phyloP scores from a whole-genome alignment of 2,329 filamentous ascomycete species.

The Rhinocladiella mackenziei region DNA sequence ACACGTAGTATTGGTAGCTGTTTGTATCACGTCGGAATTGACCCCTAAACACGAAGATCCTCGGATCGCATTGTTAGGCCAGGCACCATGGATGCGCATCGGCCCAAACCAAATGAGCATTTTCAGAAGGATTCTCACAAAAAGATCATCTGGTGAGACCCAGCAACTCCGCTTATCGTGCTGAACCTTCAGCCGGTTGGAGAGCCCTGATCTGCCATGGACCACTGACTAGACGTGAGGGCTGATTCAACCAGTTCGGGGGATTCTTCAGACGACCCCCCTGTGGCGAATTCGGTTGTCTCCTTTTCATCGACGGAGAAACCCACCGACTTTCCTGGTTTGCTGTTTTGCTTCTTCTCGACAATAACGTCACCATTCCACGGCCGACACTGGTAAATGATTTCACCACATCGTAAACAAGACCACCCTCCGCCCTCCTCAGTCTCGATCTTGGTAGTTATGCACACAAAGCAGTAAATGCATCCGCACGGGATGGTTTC shows the following conservation, averaged over 20 bases:
- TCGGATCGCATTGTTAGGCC: no score
- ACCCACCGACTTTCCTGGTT: conserved; percentile 49
- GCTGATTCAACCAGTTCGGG: conserved; percentile 13
- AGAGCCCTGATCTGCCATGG: conserved; percentile 16
- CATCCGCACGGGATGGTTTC: conserved; percentile 85
- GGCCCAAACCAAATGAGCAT: no score
- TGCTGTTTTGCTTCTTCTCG: conserved; percentile 47
- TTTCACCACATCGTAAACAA: conserved; percentile 81
- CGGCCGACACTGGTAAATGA: conserved; percentile 78
- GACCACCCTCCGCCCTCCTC: conserved; percentile 94
- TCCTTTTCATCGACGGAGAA: conserved; percentile 41
- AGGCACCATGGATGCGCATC: no score
- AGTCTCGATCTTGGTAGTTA: conserved; percentile 82
- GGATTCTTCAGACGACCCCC: conserved; percentile 2
- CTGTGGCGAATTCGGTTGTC: conserved; percentile 1
- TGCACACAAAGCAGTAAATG: conserved; percentile 92
- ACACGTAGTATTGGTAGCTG: no score
- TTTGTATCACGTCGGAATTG: no score
- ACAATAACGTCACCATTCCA: conserved; percentile 84
- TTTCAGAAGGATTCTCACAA: no score
- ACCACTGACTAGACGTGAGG: conserved; percentile 20
- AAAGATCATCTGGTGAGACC: no score
- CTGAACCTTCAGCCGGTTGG: conserved; percentile 4
- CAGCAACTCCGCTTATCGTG: no score
- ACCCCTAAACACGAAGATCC: no score